Conservation (phyloP, 2,329 filamentous ascomycete species). For the Akanthomyces uredinophilus region DNA sequence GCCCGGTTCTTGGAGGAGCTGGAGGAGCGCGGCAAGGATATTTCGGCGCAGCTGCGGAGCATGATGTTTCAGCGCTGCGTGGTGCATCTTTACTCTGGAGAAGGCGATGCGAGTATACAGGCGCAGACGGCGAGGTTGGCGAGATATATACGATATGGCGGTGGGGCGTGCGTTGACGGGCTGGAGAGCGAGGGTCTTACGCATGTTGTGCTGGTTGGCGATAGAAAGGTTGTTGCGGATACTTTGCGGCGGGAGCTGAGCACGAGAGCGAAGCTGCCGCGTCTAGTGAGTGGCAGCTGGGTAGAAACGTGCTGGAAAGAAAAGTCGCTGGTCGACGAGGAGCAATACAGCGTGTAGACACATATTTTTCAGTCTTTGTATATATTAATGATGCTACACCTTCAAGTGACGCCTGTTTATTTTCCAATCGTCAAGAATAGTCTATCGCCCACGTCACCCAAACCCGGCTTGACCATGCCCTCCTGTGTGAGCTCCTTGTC, state of each 20-base stretch:
- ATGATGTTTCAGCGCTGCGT: slow-evolving; percentile 47
- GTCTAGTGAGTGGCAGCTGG: slow-evolving; percentile 68
- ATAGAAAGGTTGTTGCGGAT: slow-evolving; percentile 32
- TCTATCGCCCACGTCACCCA: slow-evolving; percentile 87
- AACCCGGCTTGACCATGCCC: slow-evolving; percentile 85
- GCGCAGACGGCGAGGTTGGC: slow-evolving; percentile 39
- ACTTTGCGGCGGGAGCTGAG: slow-evolving; percentile 43
- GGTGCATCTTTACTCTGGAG: slow-evolving; percentile 35
- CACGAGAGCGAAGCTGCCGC: slow-evolving; percentile 49
- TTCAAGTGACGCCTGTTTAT: slow-evolving; percentile 31
- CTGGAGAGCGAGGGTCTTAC: slow-evolving; percentile 55
- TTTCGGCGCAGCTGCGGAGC: slow-evolving; percentile 44
- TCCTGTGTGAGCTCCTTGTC: slow-evolving; percentile 68
- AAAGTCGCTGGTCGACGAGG: slow-evolving; percentile 74
- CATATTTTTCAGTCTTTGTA: neutral
- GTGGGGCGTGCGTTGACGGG: slow-evolving; percentile 51
- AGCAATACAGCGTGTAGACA: slow-evolving; percentile 41
- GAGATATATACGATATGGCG: slow-evolving; percentile 63
- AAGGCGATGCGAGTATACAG: slow-evolving; percentile 25
- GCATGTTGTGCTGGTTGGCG: slow-evolving; percentile 54
- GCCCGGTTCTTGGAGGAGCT: slow-evolving; percentile 49
- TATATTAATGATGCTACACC: slow-evolving; percentile 2
- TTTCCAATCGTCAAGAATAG: slow-evolving; percentile 87
- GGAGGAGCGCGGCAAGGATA: slow-evolving; percentile 48
- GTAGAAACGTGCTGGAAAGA: slow-evolving; percentile 76